Base-by-base conservation (phyloP, 1,284 basidiomycete genomes). In the Caloboletus inedulis region DNA sequence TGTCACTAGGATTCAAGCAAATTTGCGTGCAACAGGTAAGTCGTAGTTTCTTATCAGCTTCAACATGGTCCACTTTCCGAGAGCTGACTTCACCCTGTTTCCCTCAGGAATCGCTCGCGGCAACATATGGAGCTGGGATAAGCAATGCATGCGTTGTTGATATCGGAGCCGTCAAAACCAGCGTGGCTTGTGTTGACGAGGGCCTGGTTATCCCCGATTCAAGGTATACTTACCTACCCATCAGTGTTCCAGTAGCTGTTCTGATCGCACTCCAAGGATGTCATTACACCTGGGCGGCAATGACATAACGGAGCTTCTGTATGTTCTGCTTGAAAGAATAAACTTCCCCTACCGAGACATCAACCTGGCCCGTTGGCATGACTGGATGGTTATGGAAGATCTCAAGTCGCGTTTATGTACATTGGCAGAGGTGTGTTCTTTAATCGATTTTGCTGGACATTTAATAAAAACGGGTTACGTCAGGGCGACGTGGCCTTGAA, bases 61-160 rank as follows among this genome's bases (percentile, higher is more conserved):
- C n/a, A 4, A 21, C 12, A 30, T 30, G 4, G 14, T 34, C 43
- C 30, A 31, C 36, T 30, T 41, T 36, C 16, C 10, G 25, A 27
- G 35, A 29, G 33, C 18, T 44, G 25, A 49, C n/a, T n/a, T 44
- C 35, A 13, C 25, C 7, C 4, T 30, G 19, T 40, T 30, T 18
- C 8, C 12, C 49, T n/a, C 54, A 96, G 90, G 94, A 97, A 77
- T 89, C 91, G 1, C 77, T 97, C 29, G 92, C 92, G 45, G 93
- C 97, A 6, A 92, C 94, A 2, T 98, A 97, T 68, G 94, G 95
- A 18, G 94, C 96, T 3, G 97, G 97, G 12, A 87, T 98, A 52
- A 93, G 91, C 0, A 89, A 85, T 58, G 95, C 94, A 12, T 98
- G 96, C 65, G 91, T 99, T 3, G 91, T 99, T 33, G 94, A 99